A percentile compares a stretch with the other conserved stretches of the same genome.
phyloP scores from a whole-genome alignment of 495 filamentous ascomycete genomes.

The Lineolata rhizophorae region DNA sequence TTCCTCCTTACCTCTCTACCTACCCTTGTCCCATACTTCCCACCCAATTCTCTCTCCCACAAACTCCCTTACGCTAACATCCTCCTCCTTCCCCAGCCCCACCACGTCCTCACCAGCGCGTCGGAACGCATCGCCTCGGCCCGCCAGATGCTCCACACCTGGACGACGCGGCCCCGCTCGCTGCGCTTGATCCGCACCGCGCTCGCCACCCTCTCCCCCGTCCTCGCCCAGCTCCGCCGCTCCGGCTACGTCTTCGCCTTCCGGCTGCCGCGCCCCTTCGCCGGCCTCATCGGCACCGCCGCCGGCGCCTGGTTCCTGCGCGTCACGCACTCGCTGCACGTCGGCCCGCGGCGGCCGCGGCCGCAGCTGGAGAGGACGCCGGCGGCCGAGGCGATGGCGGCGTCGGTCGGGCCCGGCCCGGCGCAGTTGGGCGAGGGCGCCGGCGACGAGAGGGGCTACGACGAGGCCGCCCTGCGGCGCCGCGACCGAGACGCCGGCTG shows the following conservation, averaged over 20 bases:
- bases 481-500: conserved; percentile 6
- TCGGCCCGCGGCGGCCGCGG: conserved; percentile 16
- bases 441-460: conserved; percentile 1
- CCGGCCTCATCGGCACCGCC: conserved; percentile 18
- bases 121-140: conserved; percentile 16
- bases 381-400: conserved; percentile 7
- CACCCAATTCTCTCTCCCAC: no score
- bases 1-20: no score
- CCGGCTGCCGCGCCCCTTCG: conserved; percentile 21
- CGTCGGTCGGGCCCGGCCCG: conserved; percentile 5
- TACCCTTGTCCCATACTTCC: no score
- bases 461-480: not conserved
- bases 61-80: not conserved
- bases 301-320: conserved; percentile 24
- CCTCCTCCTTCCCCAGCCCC: conserved; percentile 5
- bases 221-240: conserved; percentile 19
- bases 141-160: conserved; percentile 25
- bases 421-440: not conserved
- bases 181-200: conserved; percentile 22
- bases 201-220: conserved; percentile 17
- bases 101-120: conserved; percentile 4
- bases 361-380: conserved; percentile 3
- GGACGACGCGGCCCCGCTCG: conserved; percentile 19
- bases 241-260: conserved; percentile 31
- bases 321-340: conserved; percentile 15